These are phyloP conservation scores for Ambrosiella beaveri DNA, from an alignment of 2,329 filamentous ascomycete species.

Conservation along the genomic window DNA sequence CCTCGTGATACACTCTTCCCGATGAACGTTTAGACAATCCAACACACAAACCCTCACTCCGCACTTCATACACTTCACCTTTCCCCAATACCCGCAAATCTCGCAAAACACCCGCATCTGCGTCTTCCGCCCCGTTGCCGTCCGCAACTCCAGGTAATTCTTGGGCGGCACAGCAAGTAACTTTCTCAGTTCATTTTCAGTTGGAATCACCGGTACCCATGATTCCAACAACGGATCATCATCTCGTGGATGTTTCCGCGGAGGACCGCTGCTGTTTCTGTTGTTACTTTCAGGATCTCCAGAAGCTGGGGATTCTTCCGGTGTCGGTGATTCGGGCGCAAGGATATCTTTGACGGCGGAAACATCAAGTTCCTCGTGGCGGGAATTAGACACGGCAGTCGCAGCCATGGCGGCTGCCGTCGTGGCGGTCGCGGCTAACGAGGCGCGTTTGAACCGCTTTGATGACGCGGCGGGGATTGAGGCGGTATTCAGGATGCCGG, in stretches of 20 bases:
- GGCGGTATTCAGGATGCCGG: conserved; percentile 20
- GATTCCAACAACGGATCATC: conserved; percentile 40
- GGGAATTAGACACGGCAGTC: neutral
- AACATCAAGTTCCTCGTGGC: neutral
- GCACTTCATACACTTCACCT: conserved; percentile 60
- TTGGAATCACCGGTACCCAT: conserved; percentile 38
- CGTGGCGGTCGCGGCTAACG: conserved; percentile 22
- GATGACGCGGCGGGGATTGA: conserved; percentile 9
- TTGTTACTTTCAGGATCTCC: no score
- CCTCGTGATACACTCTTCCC: conserved; percentile 52
- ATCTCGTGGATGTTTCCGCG: conserved; percentile 29
- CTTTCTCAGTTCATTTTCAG: conserved; percentile 43
- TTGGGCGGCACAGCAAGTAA: conserved; percentile 48
- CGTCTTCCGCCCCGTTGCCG: conserved; percentile 19
- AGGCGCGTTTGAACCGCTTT: conserved; percentile 5
- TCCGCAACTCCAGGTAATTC: conserved; percentile 47
- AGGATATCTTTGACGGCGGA: neutral
- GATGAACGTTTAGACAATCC: conserved; percentile 55
- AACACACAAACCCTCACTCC: conserved; percentile 62
- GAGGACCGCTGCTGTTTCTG: neutral
- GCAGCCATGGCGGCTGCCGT: conserved; percentile 14
- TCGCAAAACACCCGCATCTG: conserved; percentile 50
- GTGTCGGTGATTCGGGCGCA: no score
- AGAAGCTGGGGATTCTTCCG: neutral
- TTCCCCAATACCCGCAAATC: conserved; percentile 69